phyloP scores from a whole-genome alignment of 352 stramenopile species.

The Phytopythium sindhum region DNA sequence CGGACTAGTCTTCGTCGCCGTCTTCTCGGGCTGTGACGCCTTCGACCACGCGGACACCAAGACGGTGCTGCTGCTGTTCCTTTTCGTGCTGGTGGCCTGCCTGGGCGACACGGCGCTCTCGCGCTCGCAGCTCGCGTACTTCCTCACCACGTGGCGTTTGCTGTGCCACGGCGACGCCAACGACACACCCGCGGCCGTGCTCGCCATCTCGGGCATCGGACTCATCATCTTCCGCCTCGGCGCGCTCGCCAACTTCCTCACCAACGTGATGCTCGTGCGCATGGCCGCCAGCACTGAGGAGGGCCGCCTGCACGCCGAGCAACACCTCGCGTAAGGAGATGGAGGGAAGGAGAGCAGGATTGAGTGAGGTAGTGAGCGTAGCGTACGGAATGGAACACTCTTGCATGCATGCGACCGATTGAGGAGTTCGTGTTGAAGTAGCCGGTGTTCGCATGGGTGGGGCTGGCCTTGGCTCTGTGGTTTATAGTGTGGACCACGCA shows the following conservation, averaged over 20 bases:
- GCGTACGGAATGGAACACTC: no score
- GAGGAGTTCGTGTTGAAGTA: no score
- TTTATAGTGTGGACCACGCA: no score
- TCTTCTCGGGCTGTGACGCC: conserved; percentile 46
- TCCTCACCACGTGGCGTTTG: conserved; percentile 47
- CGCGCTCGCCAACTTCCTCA: conserved; percentile 42
- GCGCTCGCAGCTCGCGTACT: conserved; percentile 39
- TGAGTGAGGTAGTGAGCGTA: no score
- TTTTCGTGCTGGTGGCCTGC: conserved; percentile 37
- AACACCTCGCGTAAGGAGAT: conserved; percentile 6
- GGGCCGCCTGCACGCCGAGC: conserved; percentile 31
- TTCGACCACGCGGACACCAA: conserved; percentile 10
- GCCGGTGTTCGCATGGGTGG: no score
- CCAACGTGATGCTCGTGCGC: conserved; percentile 57
- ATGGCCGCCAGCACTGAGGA: conserved; percentile 49
- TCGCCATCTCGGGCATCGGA: conserved; percentile 38
- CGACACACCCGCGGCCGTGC: conserved; percentile 35
- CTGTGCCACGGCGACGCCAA: conserved; percentile 38
- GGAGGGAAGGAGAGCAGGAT: no score
- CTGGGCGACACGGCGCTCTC: conserved; percentile 49
- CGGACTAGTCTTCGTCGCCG: conserved; percentile 45
- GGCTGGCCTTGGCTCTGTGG: no score
- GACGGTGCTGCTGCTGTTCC: conserved; percentile 43
- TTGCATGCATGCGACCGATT: no score
- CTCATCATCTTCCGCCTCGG: conserved; percentile 44